Base-by-base conservation (phyloP, 305 asterid genomes). In the Nicotiana rustica region DNA sequence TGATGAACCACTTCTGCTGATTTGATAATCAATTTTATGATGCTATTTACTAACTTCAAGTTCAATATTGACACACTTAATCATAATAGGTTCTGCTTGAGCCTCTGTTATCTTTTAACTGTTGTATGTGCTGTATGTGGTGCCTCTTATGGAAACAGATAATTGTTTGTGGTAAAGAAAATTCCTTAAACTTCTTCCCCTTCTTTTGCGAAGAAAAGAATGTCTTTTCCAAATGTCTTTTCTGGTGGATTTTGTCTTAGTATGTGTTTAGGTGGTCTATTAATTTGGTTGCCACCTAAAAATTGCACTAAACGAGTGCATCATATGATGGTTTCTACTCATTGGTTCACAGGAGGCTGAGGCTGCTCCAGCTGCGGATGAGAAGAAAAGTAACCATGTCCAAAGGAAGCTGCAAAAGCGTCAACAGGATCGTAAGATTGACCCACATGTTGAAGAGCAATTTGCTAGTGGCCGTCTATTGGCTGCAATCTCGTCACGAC, bases 401-500 rank as follows among this genome's bases (percentile, higher is more conserved):
- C 33, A 64, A 41, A 88, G 92, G 61, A 89, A 89, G 75, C 15
- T 88, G 78, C 89, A 89, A 68, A 83, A 86, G 81, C 89, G 92
- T 17, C 92, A 88, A 70, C 82, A 86, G 85, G 92, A 86, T 15
- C 88, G 92, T 17, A 65, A 78, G 12, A 85, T 89, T 56, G 91
- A 88, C 67, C 10, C 92, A 82, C 89, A 88, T 49, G 79, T 89
- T 73, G 92, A 89, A 83, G 92, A 89, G 82, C 92, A 89, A 83
- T 89, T 89, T 86, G 83, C 87, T 15, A 82, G 85, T 59, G 92
- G 92, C n/a, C 82, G 92, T 61, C 60, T 89, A 41, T 65, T 83
- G 33, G 92, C 92, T 8, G 86, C 89, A 79, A 86, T 89, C 56
- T 85, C 92, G 3, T 89, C 92, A n/a, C 87, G 92, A 15, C 92